Conservation (phyloP, 805 yeast genomes). For the Naumovozyma castellii region DNA sequence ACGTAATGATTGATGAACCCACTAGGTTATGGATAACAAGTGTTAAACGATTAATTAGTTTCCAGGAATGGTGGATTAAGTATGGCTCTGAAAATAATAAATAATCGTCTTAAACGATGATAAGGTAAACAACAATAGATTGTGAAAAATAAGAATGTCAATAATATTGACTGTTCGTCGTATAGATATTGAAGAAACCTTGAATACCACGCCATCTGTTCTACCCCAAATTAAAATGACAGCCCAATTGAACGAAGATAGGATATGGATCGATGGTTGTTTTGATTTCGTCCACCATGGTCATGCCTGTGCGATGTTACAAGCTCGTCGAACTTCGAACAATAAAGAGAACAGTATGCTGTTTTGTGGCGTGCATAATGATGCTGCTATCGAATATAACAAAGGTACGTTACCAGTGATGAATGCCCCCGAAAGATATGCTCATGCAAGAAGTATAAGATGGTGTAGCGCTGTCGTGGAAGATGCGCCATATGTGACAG, state of each 20-base stretch:
- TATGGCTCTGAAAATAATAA: too few relatives aligned
- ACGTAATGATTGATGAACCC: conserved; percentile 68
- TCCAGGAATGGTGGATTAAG: conserved; percentile 18
- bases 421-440: conserved; percentile 66
- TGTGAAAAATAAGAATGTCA: too few relatives aligned
- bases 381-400: conserved; percentile 69
- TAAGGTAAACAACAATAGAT: too few relatives aligned
- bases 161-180: too few relatives aligned
- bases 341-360: conserved; percentile 31
- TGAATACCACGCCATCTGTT: too few relatives aligned
- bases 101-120: too few relatives aligned
- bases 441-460: conserved; percentile 83
- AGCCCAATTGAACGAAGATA: conserved; percentile 11
- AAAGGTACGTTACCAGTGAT: conserved; percentile 96
- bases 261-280: conserved; percentile 96
- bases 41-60: conserved; percentile 63
- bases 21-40: conserved; percentile 72
- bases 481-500: conserved; percentile 87
- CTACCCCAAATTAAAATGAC: too few relatives aligned
- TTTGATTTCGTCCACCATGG: conserved; percentile 98
- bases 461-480: conserved; percentile 72
- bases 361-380: conserved; percentile 73
- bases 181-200: too few relatives aligned
- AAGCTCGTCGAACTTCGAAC: conserved; percentile 72
- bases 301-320: conserved; percentile 93